phyloP scores from a whole-genome alignment of 2,329 filamentous ascomycete genomes.

The Neopestalotiopsis sp. region DNA sequence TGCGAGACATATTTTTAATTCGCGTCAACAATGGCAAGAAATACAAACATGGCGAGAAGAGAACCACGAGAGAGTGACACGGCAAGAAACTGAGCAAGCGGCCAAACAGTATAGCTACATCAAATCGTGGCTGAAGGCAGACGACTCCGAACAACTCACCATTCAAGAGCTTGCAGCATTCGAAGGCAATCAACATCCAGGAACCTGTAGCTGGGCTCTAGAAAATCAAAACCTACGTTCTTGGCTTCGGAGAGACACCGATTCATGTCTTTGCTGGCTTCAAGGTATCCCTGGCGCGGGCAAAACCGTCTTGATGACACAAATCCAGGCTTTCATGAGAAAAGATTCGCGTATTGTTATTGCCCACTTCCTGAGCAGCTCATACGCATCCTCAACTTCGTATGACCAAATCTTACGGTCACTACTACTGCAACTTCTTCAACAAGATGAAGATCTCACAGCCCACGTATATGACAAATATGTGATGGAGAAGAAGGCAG shows the following conservation, averaged over 20 bases:
- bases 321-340: constrained; percentile 36
- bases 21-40: constrained; percentile 27
- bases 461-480: constrained; percentile 31
- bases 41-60: constrained; percentile 32
- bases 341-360: constrained; percentile 26
- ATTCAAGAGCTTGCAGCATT: constrained; percentile 33
- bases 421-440: constrained; percentile 37
- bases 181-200: constrained; percentile 32
- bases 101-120: constrained; percentile 31
- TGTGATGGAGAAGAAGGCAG: constrained; percentile 27
- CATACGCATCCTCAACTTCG: constrained; percentile 33
- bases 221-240: constrained; percentile 30
- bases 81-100: constrained; percentile 28
- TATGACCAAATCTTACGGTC: constrained; percentile 40
- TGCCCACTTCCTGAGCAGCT: constrained; percentile 40
- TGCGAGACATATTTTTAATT: constrained; percentile 34
- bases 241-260: constrained; percentile 29
- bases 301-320: constrained; percentile 39
- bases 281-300: constrained; percentile 41
- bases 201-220: constrained; percentile 40
- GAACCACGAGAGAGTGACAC: constrained; percentile 23
- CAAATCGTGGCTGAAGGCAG: constrained; percentile 33
- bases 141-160: constrained; percentile 36
- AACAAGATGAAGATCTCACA: constrained; percentile 27
- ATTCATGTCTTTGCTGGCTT: constrained; percentile 34